Base-by-base conservation (phyloP, 306 rosid species). In the Senna siamea region DNA sequence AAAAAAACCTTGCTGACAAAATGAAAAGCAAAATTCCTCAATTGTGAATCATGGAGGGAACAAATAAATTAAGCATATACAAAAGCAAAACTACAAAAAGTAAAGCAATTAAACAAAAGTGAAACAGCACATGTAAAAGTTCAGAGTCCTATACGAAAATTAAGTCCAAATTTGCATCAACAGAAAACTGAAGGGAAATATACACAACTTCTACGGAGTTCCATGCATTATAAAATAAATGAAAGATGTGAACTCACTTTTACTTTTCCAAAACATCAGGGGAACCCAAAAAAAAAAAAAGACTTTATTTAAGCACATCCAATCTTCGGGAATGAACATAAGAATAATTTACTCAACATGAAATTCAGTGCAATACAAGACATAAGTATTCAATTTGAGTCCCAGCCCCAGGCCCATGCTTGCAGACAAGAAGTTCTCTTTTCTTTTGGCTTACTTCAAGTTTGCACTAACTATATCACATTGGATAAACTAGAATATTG, bases 241-340 rank as follows among this genome's bases (percentile, higher is more conserved):
- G 66, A 35, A 76, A 67, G 32, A 20, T 9, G 30, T 47, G 58
- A 67, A 67, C 44, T 2, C 72, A 48, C 38, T 23, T 22, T 26
- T 13, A 38, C 51, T 41, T 64, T 13, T 46, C 48, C 19, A 41
- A 11, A 11, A 64, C 5, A 64, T 41, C 19, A 12, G 8, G 4
- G 47, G 7, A 10, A 6, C 17, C 2, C 1, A 3, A 41, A 7
- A 5, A 10, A 18, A 0, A 52, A 56, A 47, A 11, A 17, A 9
- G 9, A 50, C 30, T 44, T 15, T 50, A 5, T 69, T 55, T 5
- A 63, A 62, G 48, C 17, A 37, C 50, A 64, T 46, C 41, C 30
- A 7, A 58, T 20, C 62, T 43, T 10, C 40, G 7, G 61, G 20
- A 69, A 28, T 32, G 52, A 63, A 66, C 34, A 64, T 38, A 43